Conservation (phyloP, 2,329 filamentous ascomycete species). For the Colletotrichum truncatum region DNA sequence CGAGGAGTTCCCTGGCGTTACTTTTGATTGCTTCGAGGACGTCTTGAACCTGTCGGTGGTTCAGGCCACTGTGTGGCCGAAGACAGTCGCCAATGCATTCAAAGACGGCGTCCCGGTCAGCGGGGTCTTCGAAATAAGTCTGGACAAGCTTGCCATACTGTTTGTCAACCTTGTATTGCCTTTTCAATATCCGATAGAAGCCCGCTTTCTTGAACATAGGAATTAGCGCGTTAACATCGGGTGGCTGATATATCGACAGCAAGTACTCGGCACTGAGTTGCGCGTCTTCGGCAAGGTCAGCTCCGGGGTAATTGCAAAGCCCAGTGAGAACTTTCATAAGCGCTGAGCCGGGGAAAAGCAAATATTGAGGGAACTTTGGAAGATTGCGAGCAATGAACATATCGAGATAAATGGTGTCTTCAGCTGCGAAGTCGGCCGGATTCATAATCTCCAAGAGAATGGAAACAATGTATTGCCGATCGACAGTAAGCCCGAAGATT, state of each 20-base stretch:
- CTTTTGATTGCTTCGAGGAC: constrained; percentile 73
- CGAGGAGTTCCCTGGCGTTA: constrained; percentile 72
- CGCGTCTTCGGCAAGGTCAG: constrained; percentile 88
- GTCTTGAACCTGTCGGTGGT: constrained; percentile 75
- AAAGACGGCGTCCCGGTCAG: constrained; percentile 80
- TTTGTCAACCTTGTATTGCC: constrained; percentile 81
- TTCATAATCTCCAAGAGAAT: constrained; percentile 94
- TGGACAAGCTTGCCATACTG: constrained; percentile 82
- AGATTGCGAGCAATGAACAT: constrained; percentile 98
- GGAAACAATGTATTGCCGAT: constrained; percentile 91
- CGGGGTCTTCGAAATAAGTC: constrained; percentile 85
- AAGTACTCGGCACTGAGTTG: constrained; percentile 98
- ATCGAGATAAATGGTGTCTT: constrained; percentile 93
- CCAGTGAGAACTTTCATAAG: constrained; percentile 83
- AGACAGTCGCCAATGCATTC: constrained; percentile 81
- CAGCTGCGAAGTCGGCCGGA: constrained; percentile 74
- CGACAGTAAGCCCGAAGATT: constrained; percentile 76
- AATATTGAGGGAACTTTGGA: constrained; percentile 95
- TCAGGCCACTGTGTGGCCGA: constrained; percentile 68
- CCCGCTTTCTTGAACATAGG: constrained; percentile 80
- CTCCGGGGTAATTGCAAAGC: constrained; percentile 84
- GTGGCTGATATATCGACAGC: constrained; percentile 90
- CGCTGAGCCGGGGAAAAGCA: constrained; percentile 87
- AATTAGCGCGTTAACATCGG: constrained; percentile 80
- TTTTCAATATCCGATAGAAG: constrained; percentile 93